A percentile compares a stretch with the other conserved stretches of the same genome.
phyloP scores from a whole-genome alignment of 805 yeast species.

The Saturnispora dispora region DNA sequence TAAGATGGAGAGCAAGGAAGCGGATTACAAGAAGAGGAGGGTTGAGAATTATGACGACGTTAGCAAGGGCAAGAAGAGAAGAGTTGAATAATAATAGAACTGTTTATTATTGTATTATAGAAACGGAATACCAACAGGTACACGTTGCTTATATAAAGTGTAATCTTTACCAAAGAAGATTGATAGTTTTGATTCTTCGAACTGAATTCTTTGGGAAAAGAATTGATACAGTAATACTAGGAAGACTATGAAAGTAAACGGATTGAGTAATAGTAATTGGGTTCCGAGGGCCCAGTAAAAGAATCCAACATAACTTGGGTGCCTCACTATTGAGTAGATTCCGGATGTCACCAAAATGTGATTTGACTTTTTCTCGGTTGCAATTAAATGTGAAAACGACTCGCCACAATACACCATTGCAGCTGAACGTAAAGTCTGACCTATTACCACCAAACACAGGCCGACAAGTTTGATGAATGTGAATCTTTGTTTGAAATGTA shows the following conservation, averaged over 20 bases:
- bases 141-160: constrained; percentile 36
- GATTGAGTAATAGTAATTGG: constrained; percentile 63
- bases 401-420: constrained; percentile 87
- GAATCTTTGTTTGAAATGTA: constrained; percentile 29
- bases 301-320: constrained; percentile 89
- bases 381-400: constrained; percentile 78
- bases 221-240: constrained; percentile 53
- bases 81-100: not conserved
- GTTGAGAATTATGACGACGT: not conserved
- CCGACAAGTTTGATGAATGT: constrained; percentile 34
- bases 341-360: constrained; percentile 72
- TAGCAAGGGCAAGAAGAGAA: not conserved
- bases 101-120: constrained; percentile 17
- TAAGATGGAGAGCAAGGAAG: not conserved
- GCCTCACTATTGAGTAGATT: constrained; percentile 57
- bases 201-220: constrained; percentile 55
- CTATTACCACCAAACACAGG: constrained; percentile 36
- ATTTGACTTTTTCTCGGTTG: constrained; percentile 36
- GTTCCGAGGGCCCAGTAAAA: constrained; percentile 91
- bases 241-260: constrained; percentile 48
- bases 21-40: not conserved
- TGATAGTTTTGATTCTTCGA: constrained; percentile 60
- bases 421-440: constrained; percentile 59
- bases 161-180: constrained; percentile 69
- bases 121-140: constrained; percentile 61